Evolutionary conservation across 2,329 filamentous ascomycete species (phyloP).

Genomic region (Fusarium buxicola): DNA sequence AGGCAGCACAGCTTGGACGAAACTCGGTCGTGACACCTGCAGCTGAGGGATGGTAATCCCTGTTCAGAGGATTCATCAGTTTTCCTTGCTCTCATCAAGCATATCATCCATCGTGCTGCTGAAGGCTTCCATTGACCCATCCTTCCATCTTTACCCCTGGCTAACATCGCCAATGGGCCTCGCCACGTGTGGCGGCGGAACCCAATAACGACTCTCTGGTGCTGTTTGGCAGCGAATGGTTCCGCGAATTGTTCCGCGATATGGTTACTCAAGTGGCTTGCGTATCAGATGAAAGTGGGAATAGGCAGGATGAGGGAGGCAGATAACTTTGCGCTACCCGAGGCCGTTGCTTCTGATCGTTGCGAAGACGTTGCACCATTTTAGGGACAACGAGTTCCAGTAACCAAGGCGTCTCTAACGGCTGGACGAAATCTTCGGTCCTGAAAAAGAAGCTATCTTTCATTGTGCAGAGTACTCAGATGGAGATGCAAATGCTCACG

Average conservation of each 20-base stretch:
- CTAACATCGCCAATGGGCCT: background rate
- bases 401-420: constrained; percentile 27
- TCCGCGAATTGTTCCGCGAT: background rate
- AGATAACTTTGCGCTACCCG: constrained; percentile 13
- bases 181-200: constrained; percentile 11
- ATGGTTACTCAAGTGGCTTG: background rate
- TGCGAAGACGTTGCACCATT: constrained; percentile 12
- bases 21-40: background rate
- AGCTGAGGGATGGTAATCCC: background rate
- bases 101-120: background rate
- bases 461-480: background rate
- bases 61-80: background rate
- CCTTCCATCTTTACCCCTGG: constrained; percentile 6
- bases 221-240: background rate
- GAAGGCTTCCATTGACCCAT: no score
- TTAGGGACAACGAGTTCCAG: background rate
- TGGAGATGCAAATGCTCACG: background rate
- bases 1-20: background rate
- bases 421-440: background rate
- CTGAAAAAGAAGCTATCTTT: background rate
- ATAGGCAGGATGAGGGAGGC: constrained; percentile 6
- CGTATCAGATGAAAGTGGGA: background rate
- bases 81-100: no score
- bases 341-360: constrained; percentile 14
- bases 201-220: background rate